Evolutionary conservation across 306 rosid species (phyloP), one percentile per base, ranked within the genome.

Genomic region (Rubus parviflorus): DNA sequence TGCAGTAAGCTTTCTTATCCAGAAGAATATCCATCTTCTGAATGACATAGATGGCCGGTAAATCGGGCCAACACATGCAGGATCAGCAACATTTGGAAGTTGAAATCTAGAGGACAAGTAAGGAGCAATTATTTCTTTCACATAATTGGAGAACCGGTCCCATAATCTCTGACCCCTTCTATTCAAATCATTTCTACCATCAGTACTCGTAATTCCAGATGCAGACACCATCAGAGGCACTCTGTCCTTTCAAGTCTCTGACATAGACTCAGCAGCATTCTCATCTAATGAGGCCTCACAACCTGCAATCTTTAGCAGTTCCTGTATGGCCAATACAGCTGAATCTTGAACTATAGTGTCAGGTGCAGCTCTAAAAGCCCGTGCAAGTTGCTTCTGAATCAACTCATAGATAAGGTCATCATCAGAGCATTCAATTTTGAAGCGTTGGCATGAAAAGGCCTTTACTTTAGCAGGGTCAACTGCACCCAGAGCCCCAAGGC

Each of bases 251-350:
- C 66, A 66, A 72, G 81, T 82, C 67, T 81, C 88, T 75, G 84
- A 81, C 38, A 70, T 74, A 75, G 85, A 87, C 77, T 86, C 80
- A 75, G 86, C 68, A 75, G 93, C 90, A 84, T 87, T 95, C 75
- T 83, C 92, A 78, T 95, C 97, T 82, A 92, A 85, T 45, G 98
- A 92, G 70, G 93, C 97, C 84, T 87, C 90, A 86, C 97, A 95
- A 73, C 98, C 98, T 65, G 97, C 97, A 85, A 95, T 88, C 86
- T 92, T 95, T 68, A 95, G 92, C 83, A 95, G 85, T 88, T 95
- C 98, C 79, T 90, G 98, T 87, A 95, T 95, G 76, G 98, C 97
- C 84, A 95, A 85, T 82, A 97, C 97, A 73, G 97, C 98, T 69
- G 98, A 95, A 78, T 92, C 98, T 90, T 95, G 98, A 82, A 92